Percentiles rank a stretch among this genome's conserved stretches.
Conservation (phyloP, 108 stramenopile species). For the Cyclotella sp. region DNA sequence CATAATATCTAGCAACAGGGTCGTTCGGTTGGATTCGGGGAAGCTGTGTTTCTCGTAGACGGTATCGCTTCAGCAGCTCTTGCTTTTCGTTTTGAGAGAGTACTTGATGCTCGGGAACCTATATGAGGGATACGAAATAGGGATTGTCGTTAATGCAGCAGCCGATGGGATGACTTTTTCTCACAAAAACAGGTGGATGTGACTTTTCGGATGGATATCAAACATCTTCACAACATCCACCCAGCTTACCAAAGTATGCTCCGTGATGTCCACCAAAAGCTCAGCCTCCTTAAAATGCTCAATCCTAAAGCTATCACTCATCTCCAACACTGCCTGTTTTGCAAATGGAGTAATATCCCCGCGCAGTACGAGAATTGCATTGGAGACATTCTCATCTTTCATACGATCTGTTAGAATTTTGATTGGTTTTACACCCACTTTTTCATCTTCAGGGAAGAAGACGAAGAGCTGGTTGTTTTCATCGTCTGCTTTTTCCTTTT, state of each 20-base stretch:
- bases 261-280: constrained; percentile 98
- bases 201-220: background rate
- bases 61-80: constrained; percentile 95
- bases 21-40: constrained; percentile 98
- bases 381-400: constrained; percentile 80
- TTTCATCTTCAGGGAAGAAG: constrained; percentile 96
- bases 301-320: constrained; percentile 86
- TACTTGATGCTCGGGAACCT: constrained; percentile 91
- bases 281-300: constrained; percentile 99
- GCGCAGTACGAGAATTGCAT: constrained; percentile 91
- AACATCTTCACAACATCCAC: background rate
- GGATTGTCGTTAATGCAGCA: background rate
- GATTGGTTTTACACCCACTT: constrained; percentile 94
- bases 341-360: constrained; percentile 95
- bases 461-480: constrained; percentile 92
- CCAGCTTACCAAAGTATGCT: constrained; percentile 94
- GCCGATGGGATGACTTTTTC: background rate
- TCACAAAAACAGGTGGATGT: background rate
- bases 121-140: background rate
- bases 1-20: constrained; percentile 98
- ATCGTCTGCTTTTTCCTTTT: constrained; percentile 88
- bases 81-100: constrained; percentile 92
- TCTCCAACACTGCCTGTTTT: constrained; percentile 91
- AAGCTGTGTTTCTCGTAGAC: constrained; percentile 96
- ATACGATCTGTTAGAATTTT: constrained; percentile 92